A percentile compares a stretch with the other conserved stretches of the same genome.
phyloP scores from a whole-genome alignment of 2,329 filamentous ascomycete genomes.

The Fusarium sp. region DNA sequence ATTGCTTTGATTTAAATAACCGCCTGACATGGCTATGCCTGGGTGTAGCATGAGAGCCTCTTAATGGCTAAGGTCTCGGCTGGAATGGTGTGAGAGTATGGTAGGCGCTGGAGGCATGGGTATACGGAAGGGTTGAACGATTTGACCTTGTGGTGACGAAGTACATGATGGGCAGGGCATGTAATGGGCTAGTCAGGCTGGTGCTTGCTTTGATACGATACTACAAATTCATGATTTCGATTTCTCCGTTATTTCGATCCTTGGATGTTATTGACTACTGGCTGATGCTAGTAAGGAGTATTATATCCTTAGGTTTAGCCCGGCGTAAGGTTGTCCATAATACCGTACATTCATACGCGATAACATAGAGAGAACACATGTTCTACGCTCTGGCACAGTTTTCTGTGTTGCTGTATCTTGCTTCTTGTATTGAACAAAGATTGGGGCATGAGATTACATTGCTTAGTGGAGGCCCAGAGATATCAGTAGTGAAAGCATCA shows the following conservation, averaged over 20 bases:
- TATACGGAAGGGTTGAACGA: conserved; percentile 19
- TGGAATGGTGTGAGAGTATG: conserved; percentile 20
- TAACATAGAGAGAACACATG: neutral
- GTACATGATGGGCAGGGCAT: conserved; percentile 22
- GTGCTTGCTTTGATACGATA: conserved; percentile 41
- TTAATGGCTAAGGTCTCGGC: conserved; percentile 10
- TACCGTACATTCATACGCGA: neutral
- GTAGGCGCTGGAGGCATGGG: conserved; percentile 9
- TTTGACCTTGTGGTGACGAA: conserved; percentile 27
- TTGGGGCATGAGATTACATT: too few relatives aligned
- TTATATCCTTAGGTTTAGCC: neutral
- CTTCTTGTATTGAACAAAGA: too few relatives aligned
- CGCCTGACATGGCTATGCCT: conserved; percentile 19
- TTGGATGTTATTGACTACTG: neutral
- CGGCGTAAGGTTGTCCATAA: neutral
- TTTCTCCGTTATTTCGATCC: neutral
- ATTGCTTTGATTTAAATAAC: conserved; percentile 27
- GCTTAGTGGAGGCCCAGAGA: too few relatives aligned
- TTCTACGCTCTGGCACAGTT: neutral
- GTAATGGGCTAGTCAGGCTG: conserved; percentile 26
- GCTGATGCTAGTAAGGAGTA: neutral
- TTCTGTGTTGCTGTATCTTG: too few relatives aligned
- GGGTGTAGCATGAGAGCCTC: conserved; percentile 22
- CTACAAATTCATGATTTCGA: conserved; percentile 39
- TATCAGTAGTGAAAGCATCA: neutral